Evolutionary conservation across 805 yeast species (phyloP).

Genomic region (Blastobotrys peoriensis): DNA sequence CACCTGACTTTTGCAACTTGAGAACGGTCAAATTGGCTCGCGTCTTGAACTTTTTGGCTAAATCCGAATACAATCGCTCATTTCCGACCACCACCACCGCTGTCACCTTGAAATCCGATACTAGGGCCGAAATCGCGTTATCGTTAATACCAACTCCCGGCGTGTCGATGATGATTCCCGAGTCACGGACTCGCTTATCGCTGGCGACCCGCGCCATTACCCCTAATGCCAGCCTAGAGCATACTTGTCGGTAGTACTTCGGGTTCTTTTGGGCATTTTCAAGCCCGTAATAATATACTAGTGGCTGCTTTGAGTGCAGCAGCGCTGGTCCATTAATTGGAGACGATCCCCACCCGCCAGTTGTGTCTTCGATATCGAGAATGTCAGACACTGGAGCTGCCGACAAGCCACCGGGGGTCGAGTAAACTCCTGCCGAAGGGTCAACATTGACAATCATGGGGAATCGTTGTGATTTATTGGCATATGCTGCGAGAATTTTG

Average conservation of each 20-base stretch:
- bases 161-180: conserved; percentile 70
- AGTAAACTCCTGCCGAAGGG: conserved; percentile 62
- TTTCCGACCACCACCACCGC: conserved; percentile 67
- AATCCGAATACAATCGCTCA: conserved; percentile 61
- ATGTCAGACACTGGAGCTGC: conserved; percentile 81
- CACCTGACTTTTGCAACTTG: conserved; percentile 66
- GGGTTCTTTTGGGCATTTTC: conserved; percentile 53
- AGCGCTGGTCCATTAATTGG: conserved; percentile 47
- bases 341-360: conserved; percentile 69
- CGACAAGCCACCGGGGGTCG: conserved; percentile 76
- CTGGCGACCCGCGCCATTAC: conserved; percentile 42
- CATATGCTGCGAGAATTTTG: conserved; percentile 67
- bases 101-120: conserved; percentile 55
- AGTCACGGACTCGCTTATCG: conserved; percentile 37
- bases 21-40: conserved; percentile 37
- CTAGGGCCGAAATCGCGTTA: conserved; percentile 46
- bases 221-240: conserved; percentile 46
- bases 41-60: conserved; percentile 40
- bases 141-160: conserved; percentile 39
- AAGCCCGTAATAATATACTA: conserved; percentile 75
- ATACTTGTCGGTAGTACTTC: conserved; percentile 45
- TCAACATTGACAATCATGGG: conserved; percentile 78
- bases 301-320: conserved; percentile 77
- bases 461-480: conserved; percentile 53
- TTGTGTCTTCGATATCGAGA: conserved; percentile 59